Percentiles rank a stretch among this genome's conserved stretches.
Evolutionary conservation across 108 stramenopile genomes (phyloP).

Genomic region (Stephanodiscus triporus): DNA sequence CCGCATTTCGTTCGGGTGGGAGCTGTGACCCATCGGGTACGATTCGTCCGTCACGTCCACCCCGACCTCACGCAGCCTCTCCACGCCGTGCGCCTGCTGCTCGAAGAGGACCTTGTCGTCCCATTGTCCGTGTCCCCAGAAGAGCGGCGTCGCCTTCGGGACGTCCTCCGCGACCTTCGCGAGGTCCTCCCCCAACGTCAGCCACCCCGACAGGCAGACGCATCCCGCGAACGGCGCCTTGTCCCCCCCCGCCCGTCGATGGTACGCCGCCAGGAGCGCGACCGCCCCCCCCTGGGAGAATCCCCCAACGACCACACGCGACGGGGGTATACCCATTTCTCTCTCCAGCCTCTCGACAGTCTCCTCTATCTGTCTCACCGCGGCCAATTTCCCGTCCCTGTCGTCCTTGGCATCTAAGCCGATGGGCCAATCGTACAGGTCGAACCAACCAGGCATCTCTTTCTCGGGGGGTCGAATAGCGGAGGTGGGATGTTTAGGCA

Average conservation of each 20-base stretch:
- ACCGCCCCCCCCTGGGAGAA: constrained; percentile 87
- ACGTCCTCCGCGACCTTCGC: constrained; percentile 45
- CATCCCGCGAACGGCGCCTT: constrained; percentile 69
- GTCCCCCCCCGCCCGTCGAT: constrained; percentile 23
- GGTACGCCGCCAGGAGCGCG: constrained; percentile 74
- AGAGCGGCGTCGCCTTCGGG: constrained; percentile 60
- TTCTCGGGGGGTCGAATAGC: no score
- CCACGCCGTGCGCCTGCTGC: constrained; percentile 78
- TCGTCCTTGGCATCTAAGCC: constrained; percentile 72
- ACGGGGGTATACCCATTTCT: constrained; percentile 57
- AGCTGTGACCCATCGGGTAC: constrained; percentile 79
- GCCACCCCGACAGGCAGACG: constrained; percentile 74
- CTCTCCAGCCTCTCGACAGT: constrained; percentile 51
- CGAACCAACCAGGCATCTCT: constrained; percentile 90
- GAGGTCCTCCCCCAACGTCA: constrained; percentile 68
- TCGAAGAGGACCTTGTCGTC: constrained; percentile 88
- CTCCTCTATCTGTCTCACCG: constrained; percentile 55
- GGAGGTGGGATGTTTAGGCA: neutral
- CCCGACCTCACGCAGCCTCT: constrained; percentile 48
- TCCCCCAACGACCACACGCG: constrained; percentile 81
- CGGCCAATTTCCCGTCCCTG: constrained; percentile 48
- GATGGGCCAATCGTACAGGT: constrained; percentile 89
- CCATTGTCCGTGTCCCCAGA: constrained; percentile 82
- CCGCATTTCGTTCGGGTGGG: constrained; percentile 70
- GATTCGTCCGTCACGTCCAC: constrained; percentile 43